Percentiles rank a stretch among this genome's conserved stretches.
phyloP scores from a whole-genome alignment of 2,329 filamentous ascomycete species.

The Beauveria medogensis region DNA sequence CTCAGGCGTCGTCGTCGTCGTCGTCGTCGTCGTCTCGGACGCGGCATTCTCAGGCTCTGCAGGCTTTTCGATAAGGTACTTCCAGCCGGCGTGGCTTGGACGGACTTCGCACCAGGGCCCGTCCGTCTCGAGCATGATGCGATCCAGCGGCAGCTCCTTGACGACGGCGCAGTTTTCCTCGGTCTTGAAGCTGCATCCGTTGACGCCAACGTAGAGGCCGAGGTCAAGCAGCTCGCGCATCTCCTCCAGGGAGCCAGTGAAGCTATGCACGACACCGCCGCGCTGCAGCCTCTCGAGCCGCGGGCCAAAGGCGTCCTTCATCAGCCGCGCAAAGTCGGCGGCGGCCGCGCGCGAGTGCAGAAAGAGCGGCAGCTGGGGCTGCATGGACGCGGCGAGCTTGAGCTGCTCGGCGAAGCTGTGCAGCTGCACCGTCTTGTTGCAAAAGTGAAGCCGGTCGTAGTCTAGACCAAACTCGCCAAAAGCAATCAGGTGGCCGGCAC shows the following conservation, averaged over 20 bases:
- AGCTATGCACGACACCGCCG: conserved; percentile 85
- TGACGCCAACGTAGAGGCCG: conserved; percentile 87
- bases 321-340: conserved; percentile 68
- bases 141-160: conserved; percentile 65
- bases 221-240: conserved; percentile 72
- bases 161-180: conserved; percentile 84
- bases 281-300: conserved; percentile 59
- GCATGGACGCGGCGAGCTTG: conserved; percentile 59
- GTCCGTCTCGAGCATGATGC: conserved; percentile 91
- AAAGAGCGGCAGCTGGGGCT: conserved; percentile 78
- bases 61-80: conserved; percentile 46
- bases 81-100: conserved; percentile 76
- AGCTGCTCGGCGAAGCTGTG: conserved; percentile 82
- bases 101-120: conserved; percentile 97
- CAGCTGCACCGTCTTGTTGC: conserved; percentile 68
- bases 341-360: conserved; percentile 86
- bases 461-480: conserved; percentile 95
- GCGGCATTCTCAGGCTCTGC: background rate
- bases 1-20: background rate
- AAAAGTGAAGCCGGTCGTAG: conserved; percentile 84
- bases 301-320: conserved; percentile 51
- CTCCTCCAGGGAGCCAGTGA: conserved; percentile 81
- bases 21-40: background rate
- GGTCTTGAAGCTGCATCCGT: conserved; percentile 94
- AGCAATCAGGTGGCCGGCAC: conserved; percentile 51